A percentile compares a stretch with the other conserved stretches of the same genome.
Evolutionary conservation across 1,284 basidiomycete species (phyloP).

Genomic region (Cryptococcus sp.): DNA sequence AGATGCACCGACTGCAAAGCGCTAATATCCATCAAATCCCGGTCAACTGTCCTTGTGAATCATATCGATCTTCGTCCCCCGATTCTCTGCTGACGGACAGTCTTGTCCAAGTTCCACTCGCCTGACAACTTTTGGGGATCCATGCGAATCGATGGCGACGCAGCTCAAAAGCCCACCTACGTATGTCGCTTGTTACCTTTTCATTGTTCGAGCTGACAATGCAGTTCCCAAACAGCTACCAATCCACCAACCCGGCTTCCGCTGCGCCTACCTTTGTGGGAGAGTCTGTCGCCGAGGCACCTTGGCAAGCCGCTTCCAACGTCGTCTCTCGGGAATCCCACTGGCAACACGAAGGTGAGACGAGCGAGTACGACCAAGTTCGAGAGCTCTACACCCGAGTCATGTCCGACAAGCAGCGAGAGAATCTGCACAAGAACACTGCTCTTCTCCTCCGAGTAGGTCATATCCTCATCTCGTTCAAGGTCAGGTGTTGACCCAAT

Average conservation of each 20-base stretch:
- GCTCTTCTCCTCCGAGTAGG: constrained; percentile 30
- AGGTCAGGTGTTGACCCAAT: neutral
- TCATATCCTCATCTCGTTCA: neutral
- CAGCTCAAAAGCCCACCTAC: constrained; percentile 30
- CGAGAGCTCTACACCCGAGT: constrained; percentile 36
- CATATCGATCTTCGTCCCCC: too few relatives aligned
- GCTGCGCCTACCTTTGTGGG: constrained; percentile 28
- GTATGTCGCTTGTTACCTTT: constrained; percentile 8
- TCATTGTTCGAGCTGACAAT: too few relatives aligned
- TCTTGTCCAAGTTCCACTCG: constrained; percentile 32
- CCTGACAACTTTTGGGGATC: constrained; percentile 39
- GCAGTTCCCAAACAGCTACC: constrained; percentile 41
- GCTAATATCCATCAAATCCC: constrained; percentile 42
- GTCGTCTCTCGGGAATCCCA: constrained; percentile 33
- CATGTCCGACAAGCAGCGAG: constrained; percentile 29
- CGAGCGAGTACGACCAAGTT: constrained; percentile 39
- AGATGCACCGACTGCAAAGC: constrained; percentile 29
- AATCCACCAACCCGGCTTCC: constrained; percentile 24
- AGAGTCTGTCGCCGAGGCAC: constrained; percentile 21
- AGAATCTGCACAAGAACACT: constrained; percentile 40
- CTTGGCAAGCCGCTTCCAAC: constrained; percentile 36
- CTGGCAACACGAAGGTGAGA: constrained; percentile 38
- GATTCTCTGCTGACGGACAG: too few relatives aligned
- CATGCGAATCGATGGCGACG: constrained; percentile 39
- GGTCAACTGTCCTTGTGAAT: constrained; percentile 27